Evolutionary conservation across 257 asterid genomes (phyloP), one percentile per base, ranked within the genome.

Genomic region (Prunella vulgaris): DNA sequence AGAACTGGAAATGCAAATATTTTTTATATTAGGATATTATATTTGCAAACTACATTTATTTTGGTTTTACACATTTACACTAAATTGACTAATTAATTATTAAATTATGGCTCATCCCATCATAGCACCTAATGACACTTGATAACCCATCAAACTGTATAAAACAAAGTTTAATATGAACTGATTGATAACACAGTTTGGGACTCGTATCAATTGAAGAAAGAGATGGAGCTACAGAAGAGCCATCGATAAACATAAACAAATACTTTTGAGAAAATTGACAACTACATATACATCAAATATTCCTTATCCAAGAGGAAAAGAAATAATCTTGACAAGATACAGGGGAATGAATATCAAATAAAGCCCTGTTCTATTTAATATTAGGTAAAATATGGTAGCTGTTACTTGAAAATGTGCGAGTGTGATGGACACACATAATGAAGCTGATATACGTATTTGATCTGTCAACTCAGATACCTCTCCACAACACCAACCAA

Each of bases 321-420:
- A 72, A 60, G 49, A 42, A 33, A 35, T 5, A 24, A 22, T 46
- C 52, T 40, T 52, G 27, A 32, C 51, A 68, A 59, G 48, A 73
- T 67, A 68, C 76, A 77, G 33, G 66, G 76, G 54, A 69, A 70
- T 25, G 48, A 64, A 52, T 66, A 63, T 63, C 69, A 68, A 74
- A 74, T 72, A 74, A 67, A 68, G 72, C 72, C 78, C 69, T 49
- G 58, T 57, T 67, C 76, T 69, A 71, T 57, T 60, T 70, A 53
- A 44, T 68, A 64, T n/a, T 32, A 37, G 75, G 22, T 51, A 59
- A 63, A 70, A 66, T 68, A 78, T 77, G 59, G 65, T 71, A 40
- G 67, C 65, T 33, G 71, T 68, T 79, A 33, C 74, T 64, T 61
- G n/a, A n/a, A n/a, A n/a, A n/a, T n/a, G n/a, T n/a, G n/a, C n/a